These are phyloP conservation scores for Monoraphidium neglectum DNA, from an alignment of 139 green algal species.

Conservation along the genomic window DNA sequence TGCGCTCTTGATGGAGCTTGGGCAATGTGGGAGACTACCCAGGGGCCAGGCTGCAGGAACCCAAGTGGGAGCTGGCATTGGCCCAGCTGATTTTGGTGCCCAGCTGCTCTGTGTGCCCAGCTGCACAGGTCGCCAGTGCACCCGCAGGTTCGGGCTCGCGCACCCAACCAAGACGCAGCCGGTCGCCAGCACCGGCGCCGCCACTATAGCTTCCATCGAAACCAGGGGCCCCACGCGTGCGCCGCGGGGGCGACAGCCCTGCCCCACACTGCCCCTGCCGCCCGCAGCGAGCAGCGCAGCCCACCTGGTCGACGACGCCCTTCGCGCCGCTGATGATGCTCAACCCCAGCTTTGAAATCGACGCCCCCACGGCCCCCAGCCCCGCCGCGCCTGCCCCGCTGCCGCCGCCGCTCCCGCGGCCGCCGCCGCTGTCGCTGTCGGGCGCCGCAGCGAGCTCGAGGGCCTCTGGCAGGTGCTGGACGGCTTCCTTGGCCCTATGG, in stretches of 20 bases:
- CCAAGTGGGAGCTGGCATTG: not conserved
- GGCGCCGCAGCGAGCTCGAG: conserved; percentile 11
- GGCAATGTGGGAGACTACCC: not conserved
- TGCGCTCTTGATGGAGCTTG: not conserved
- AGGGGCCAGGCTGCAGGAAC: not conserved
- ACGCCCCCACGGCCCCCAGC: not conserved
- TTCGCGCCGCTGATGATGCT: too few species aligned
- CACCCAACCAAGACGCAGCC: not conserved
- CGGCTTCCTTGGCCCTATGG: conserved; percentile 44
- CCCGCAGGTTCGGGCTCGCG: too few species aligned
- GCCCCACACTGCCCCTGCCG: too few species aligned
- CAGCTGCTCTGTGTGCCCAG: too few species aligned
- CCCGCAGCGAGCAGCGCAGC: too few species aligned
- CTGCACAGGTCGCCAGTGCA: too few species aligned
- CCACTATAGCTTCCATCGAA: not conserved
- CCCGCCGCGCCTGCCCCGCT: not conserved
- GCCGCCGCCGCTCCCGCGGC: not conserved
- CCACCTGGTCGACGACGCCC: too few species aligned
- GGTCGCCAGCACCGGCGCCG: not conserved
- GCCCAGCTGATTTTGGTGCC: not conserved
- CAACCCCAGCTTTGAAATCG: too few species aligned
- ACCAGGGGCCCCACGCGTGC: not conserved
- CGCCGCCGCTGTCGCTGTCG: not conserved
- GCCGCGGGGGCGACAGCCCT: too few species aligned
- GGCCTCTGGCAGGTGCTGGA: conserved; percentile 51